Evolutionary conservation across 441 rosid species (phyloP), one percentile per base, ranked within the genome.

Genomic region (Breynia disticha): DNA sequence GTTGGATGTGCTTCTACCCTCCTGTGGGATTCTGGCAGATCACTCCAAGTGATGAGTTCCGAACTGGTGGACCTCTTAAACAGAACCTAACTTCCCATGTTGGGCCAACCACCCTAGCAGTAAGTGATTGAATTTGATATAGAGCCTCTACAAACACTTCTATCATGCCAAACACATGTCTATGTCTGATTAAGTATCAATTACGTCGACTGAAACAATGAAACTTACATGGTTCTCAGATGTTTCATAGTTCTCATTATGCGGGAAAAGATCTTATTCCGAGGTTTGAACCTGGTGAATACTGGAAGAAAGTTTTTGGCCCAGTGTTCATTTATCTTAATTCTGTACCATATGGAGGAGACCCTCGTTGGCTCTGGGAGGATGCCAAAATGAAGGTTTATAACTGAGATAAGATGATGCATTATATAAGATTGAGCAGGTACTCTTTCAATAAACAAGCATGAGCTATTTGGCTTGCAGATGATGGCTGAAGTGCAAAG

Each of bases 41-140:
- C 60, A 88, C 91, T 55, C 98, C 98, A 20, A 86, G 97, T 52
- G 65, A 84, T 48, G 98, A 93, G 70, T 93, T 86, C 64, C 82
- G 91, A 66, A 74, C 95, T 17, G 98, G 80, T 15, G 98, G 98
- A 43, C 87, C 81, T 11, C 69, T 71, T 28, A 88, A 91, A 70
- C 98, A 91, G 67, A 86, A 86, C 56, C 88, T 91, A 55, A 88
- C 97, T 3, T 91, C 98, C 42, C 95, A 91, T 62, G 98, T 88
- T 48, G 97, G 97, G 41, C 98, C 95, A 19, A 78, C 71, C 54
- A 84, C 88, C 63, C 83, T 91, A 12, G 84, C 91, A 24, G 97
- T 88, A 73, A 68, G 94, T 71, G 11, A n/a, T 12, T 35, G 43
- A 52, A 55, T 60, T 52, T 59, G 49, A 41, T 19, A 24, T 45